A percentile compares a stretch with the other conserved stretches of the same genome.
These are phyloP conservation scores for Neophaeococcomyces mojaviensis DNA, from an alignment of 2,329 filamentous ascomycete species.

Conservation along the genomic window DNA sequence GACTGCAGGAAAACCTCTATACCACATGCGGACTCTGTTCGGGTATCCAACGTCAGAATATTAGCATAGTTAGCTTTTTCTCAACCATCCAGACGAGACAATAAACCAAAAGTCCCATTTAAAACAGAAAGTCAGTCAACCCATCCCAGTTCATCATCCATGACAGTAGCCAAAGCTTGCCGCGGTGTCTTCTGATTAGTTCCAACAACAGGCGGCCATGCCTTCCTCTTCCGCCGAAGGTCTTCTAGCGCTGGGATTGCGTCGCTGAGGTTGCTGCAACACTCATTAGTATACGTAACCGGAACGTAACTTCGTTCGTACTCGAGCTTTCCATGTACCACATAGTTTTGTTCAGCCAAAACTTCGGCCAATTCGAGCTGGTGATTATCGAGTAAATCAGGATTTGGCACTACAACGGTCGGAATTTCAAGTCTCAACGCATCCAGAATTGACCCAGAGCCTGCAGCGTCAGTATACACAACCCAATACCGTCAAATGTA, in stretches of 20 bases:
- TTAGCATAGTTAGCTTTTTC: too few relatives aligned
- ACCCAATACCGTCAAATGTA: background rate
- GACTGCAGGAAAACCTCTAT: too few relatives aligned
- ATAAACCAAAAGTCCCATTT: too few relatives aligned
- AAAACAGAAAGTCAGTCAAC: constrained; percentile 35
- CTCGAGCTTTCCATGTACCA: constrained; percentile 62
- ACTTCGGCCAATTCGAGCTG: constrained; percentile 78
- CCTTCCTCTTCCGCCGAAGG: constrained; percentile 34
- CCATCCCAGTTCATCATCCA: constrained; percentile 52
- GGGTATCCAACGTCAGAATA: too few relatives aligned
- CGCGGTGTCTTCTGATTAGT: constrained; percentile 33
- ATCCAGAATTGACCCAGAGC: constrained; percentile 82
- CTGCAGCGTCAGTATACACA: constrained; percentile 38
- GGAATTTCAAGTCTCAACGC: constrained; percentile 66
- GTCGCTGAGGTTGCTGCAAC: constrained; percentile 37
- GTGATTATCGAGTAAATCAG: constrained; percentile 75
- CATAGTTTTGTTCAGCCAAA: constrained; percentile 66
- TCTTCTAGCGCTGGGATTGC: constrained; percentile 44
- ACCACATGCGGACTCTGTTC: too few relatives aligned
- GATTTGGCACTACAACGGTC: constrained; percentile 85
- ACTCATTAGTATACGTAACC: constrained; percentile 10
- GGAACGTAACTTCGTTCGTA: constrained; percentile 30
- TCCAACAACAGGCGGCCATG: constrained; percentile 46
- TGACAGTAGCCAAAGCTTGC: constrained; percentile 42
- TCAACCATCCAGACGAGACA: too few relatives aligned